Base-by-base conservation (phyloP, 2,329 filamentous ascomycete species). In the Xylaria hypoxylon region DNA sequence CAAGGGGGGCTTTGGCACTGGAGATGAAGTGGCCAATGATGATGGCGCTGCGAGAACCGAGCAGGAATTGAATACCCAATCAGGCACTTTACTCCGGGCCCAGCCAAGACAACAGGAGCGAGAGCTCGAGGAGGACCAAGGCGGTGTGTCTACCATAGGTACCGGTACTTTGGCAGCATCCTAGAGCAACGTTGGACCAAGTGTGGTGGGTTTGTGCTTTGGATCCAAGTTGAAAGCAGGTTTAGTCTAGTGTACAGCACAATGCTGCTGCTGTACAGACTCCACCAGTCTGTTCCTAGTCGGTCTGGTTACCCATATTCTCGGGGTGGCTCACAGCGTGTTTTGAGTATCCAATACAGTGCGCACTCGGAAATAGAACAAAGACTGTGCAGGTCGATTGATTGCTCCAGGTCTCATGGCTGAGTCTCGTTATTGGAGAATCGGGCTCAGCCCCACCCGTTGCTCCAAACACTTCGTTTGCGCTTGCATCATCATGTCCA, bases 21-120 rank as follows among this genome's bases (percentile, higher is more conserved):
- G 79, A 80, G 79, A 86, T 85, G 81, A 83, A 81, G 76, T 79
- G 79, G 72, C 84, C 84, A 87, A 86, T 86, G 78, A 80, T 75
- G 74, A 75, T 66, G 68, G 61, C 52, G 67, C 57, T 73, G 67
- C 57, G 67, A 78, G 77, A 77, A 77, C 78, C 79, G 78, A 79
- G 80, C 78, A 77, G 78, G 80, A 78, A 78, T 74, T 75, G 79
- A 73, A 77, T 83, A 80, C 83, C 85, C 81, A 85, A 87, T 84
- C 73, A 76, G 80, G 83, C 77, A 82, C 77, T 77, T 73, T 75
- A 80, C 71, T 73, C 83, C 82, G 83, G 80, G 77, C 72, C 83
- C 83, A 85, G 78, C 75, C 78, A 79, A 75, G 77, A 73, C 78
- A 74, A 76, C 76, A 75, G 72, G 70, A 65, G 70, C 22, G 19